Base-by-base conservation (phyloP, 495 filamentous ascomycete species). In the Collariella sp. region DNA sequence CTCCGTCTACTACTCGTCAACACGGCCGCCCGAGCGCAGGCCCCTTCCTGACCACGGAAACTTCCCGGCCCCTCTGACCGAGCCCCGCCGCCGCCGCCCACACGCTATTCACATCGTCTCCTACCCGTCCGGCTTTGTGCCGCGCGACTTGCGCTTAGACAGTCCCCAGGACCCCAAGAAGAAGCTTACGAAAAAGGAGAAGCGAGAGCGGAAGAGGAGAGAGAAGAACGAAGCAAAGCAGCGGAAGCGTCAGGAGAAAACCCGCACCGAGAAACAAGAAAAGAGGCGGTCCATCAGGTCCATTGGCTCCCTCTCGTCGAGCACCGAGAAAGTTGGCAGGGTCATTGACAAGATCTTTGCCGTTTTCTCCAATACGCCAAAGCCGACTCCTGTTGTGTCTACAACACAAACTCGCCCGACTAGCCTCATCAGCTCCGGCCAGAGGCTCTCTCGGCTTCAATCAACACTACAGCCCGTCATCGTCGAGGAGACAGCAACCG, bases 71-170 rank as follows among this genome's bases (percentile, higher is more conserved):
- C 74, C 78, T 42, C 68, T 73, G 35, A 79, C 76, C 50, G 69
- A 70, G 56, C 72, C 78, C 42, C 74, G 77, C 50, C 68, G 68
- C 19, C 74, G 76, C 52, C 68, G 78, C 20, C 77, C 72, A 40
- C 76, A 80, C 54, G 74, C 76, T 13, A 79, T 81, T 50, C 76
- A 79, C 60, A 79, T 81, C 59, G 65, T 78, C 38, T 76, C 76
- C 20, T 74, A 78, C 53, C 77, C 78, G 13, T 49, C 74, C 12
- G 76, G 77, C 20, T 78, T 74, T 52, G 60, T 75, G 18, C 76
- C 76, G 3, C 61, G 65, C 52, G 77, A 81, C 24, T n/a, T n/a
- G n/a, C n/a, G n/a, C 63, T 79, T 18, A 68, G 75, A 52, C 68
- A 73, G 13, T 50, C 56, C 26, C 11, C 23, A 40, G 20, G 35